phyloP scores from a whole-genome alignment of 257 asterid genomes.

The Echium plantagineum region DNA sequence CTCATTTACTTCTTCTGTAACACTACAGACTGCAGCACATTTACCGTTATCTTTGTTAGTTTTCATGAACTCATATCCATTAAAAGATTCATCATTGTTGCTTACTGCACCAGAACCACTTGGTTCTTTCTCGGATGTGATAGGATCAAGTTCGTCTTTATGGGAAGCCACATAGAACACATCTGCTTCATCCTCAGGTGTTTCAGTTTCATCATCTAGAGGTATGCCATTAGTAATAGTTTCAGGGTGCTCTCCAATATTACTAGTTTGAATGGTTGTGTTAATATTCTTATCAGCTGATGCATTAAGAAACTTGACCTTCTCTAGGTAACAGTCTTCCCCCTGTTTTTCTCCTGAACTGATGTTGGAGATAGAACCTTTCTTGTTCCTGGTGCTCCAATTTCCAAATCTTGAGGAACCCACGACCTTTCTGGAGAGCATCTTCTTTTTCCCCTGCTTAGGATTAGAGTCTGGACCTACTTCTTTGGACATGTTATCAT shows the following conservation, averaged over 20 bases:
- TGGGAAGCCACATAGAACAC: constrained; percentile 13
- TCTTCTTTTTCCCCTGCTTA: constrained; percentile 32
- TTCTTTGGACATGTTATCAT: constrained; percentile 19
- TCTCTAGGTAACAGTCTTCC: constrained; percentile 13
- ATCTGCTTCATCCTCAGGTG: constrained; percentile 25
- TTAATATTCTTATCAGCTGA: not conserved
- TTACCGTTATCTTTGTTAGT: constrained; percentile 16
- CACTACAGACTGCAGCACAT: constrained; percentile 11
- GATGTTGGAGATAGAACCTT: constrained; percentile 29
- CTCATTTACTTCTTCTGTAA: constrained; percentile 17
- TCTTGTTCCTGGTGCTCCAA: constrained; percentile 13
- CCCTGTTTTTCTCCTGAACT: not conserved
- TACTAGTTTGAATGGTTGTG: constrained; percentile 5
- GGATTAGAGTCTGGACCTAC: constrained; percentile 17
- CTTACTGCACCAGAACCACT: constrained; percentile 13
- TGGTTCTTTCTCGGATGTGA: constrained; percentile 7
- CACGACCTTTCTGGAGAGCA: constrained; percentile 39
- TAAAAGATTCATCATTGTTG: constrained; percentile 9
- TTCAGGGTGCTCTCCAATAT: constrained; percentile 1
- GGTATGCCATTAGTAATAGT: constrained; percentile 7
- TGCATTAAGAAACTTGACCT: constrained; percentile 15
- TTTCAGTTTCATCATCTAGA: constrained; percentile 36
- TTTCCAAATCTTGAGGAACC: constrained; percentile 21
- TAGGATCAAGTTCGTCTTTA: constrained; percentile 9
- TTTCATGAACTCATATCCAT: constrained; percentile 15